These are phyloP conservation scores for Hirsutella thompsonii DNA, from an alignment of 2,329 filamentous ascomycete genomes.

Conservation along the genomic window DNA sequence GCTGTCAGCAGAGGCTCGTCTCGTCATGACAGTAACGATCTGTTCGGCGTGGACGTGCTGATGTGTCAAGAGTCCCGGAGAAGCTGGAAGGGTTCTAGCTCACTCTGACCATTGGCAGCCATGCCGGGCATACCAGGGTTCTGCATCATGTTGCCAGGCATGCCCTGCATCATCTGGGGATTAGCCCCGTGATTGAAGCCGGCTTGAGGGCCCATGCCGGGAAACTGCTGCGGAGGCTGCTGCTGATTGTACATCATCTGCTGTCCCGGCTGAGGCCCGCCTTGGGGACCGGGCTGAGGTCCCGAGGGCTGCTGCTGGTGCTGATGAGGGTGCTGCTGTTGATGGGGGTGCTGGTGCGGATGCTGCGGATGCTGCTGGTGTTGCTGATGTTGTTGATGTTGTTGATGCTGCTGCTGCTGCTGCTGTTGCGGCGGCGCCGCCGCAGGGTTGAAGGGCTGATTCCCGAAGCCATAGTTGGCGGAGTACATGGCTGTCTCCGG, in stretches of 20 bases:
- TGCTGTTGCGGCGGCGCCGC: constrained; percentile 21
- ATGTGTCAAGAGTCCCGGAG: constrained; percentile 3
- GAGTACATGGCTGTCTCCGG: constrained; percentile 33
- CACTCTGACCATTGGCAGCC: constrained; percentile 47
- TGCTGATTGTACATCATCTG: constrained; percentile 47
- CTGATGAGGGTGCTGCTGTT: constrained; percentile 31
- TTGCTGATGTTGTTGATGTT: constrained; percentile 28
- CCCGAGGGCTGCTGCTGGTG: constrained; percentile 28
- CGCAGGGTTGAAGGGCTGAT: constrained; percentile 36
- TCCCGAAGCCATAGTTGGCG: constrained; percentile 40
- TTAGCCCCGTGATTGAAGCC: constrained; percentile 37
- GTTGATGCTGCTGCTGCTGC: constrained; percentile 30
- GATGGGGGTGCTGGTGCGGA: constrained; percentile 4
- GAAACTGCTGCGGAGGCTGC: constrained; percentile 35
- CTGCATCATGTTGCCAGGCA: constrained; percentile 50
- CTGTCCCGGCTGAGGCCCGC: constrained; percentile 25
- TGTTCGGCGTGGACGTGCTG: neutral
- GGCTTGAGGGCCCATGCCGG: constrained; percentile 37
- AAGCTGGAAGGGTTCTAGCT: constrained; percentile 17
- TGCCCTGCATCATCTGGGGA: constrained; percentile 41
- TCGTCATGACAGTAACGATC: neutral
- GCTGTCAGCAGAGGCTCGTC: constrained; percentile 6
- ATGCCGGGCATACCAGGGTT: constrained; percentile 46
- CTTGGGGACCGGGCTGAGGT: constrained; percentile 29
- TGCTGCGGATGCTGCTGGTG: constrained; percentile 34